Evolutionary conservation across 2,329 filamentous ascomycete genomes (phyloP), one percentile per base, ranked within the genome.

Genomic region (Alternaria hordeiaustralica): DNA sequence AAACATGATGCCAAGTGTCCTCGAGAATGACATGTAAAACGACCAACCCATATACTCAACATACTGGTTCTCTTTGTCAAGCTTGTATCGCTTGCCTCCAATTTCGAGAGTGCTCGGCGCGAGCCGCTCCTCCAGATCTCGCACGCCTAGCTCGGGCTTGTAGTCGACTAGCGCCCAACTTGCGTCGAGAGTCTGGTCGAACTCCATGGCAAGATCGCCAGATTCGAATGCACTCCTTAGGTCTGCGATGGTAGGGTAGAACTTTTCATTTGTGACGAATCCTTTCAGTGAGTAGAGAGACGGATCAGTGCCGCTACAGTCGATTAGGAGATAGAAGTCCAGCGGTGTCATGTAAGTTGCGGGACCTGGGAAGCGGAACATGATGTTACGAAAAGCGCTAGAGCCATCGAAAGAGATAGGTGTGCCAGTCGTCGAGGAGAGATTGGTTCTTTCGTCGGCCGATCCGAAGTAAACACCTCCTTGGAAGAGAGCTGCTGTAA

Each of bases 11-110:
- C 86, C 87, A 0, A 81, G 80, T 55, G 85, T 84, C 15, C 81
- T 75, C 1, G 78, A 81, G 59, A 86, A 86, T 4, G 78, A 79
- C n/a, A 87, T 77, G 65, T 84, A 88, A 68, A 88, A 86, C 50
- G 74, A 80, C 65, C 80, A 86, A 45, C 80, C 83, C 82, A 85
- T 84, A 79, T 82, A 85, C 61, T 83, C 76, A 26, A 86, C 78
- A 56, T 84, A 85, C 58, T 83, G 79, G 11, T 81, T 66, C 26
- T 80, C 69, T 8, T 69, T 60, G 56, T 85, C 83, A 10, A 85
- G 76, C 4, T 71, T 71, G 64, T 81, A 85, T 9, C 84, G 78
- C 47, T 79, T 74, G 6, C 82, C 81, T 50, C 79, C 79, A 21
- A 81, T 79, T 56, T 82, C 45, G 73, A 78, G 43, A 75, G 83